Evolutionary conservation across 192 early-diverging fungal genomes (phyloP).

Genomic region (Jimgerdemannia flammicorona): DNA sequence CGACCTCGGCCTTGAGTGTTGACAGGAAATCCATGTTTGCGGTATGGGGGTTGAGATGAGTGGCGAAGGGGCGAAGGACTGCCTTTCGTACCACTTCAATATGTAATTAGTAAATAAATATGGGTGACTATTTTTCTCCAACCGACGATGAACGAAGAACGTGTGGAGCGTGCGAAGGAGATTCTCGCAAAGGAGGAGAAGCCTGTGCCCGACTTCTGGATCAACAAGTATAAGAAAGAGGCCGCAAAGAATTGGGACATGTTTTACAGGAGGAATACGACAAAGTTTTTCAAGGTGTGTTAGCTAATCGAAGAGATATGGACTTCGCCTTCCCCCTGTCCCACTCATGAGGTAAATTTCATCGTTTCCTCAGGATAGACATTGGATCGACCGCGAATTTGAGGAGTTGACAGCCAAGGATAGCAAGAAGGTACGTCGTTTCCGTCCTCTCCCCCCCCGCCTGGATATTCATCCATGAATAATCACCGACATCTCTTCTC

Average conservation of each 20-base stretch:
- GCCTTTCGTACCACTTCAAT: too few relatives aligned
- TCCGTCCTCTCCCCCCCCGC: too few relatives aligned
- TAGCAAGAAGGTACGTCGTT: neutral
- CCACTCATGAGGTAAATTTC: neutral
- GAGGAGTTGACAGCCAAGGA: conserved; percentile 56
- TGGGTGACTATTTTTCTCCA: too few relatives aligned
- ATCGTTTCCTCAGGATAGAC: conserved; percentile 58
- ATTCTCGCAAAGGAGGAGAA: conserved; percentile 60
- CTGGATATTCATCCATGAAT: too few relatives aligned
- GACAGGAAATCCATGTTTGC: neutral
- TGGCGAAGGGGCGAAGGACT: too few relatives aligned
- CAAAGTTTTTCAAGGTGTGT: conserved; percentile 85
- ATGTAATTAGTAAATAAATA: too few relatives aligned
- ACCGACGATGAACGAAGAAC: conserved; percentile 17
- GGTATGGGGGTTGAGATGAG: too few relatives aligned
- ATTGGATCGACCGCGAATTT: conserved; percentile 97
- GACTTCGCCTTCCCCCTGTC: neutral
- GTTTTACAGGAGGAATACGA: conserved; percentile 83
- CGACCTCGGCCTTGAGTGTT: conserved; percentile 62
- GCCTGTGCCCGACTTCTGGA: conserved; percentile 69
- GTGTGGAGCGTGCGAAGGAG: conserved; percentile 51
- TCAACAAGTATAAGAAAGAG: conserved; percentile 75
- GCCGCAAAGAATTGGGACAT: conserved; percentile 78
- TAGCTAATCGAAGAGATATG: neutral
- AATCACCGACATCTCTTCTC: too few relatives aligned